Base-by-base conservation (phyloP, 1,284 basidiomycete species). In the Malassezia equina region DNA sequence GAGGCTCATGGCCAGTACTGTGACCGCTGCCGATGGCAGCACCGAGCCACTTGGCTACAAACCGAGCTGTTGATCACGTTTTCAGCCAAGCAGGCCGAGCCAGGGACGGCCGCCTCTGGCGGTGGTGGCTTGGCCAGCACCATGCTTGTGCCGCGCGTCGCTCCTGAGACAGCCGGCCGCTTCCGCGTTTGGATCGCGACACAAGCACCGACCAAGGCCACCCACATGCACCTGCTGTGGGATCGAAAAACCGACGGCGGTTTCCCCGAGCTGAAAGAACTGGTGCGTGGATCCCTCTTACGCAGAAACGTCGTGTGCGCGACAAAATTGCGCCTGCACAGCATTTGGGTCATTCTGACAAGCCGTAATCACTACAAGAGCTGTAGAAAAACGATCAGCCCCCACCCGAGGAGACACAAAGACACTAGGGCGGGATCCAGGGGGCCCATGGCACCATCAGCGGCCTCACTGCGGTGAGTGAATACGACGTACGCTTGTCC, bases 11-110 rank as follows among this genome's bases (percentile, higher is more conserved):
- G n/a, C 32, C 34, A 53, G 51, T 58, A 49, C 27, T 58, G 56
- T 34, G 51, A 58, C 29, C 56, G 56, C 15, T 58, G 56, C 31
- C 45, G 56, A 24, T 58, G 56, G 56, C 51, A 52, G 31, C 56
- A 53, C 17, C 56, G 56, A 2, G 56, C 56, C 9, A 49, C 46
- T 3, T 58, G 56, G 56, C 2, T 58, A 5, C 56, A 58, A 42
- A 58, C 56, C 11, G 56, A 58, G 32, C 42, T 58, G 21, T 32
- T 58, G 13, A 40, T 58, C 3, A 58, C 56, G 7, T 58, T 58
- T 17, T 50, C 51, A 8, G 47, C 28, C 2, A 54, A 52, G 28
- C 45, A 48, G 7, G 21, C 39, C 3, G 13, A 21, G 24, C 39
- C 47, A 7, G 41, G 27, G 0, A 45, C 51, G 7, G 25, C 32